Conservation (phyloP, 2,329 filamentous ascomycete species). For the Fusarium siculi region DNA sequence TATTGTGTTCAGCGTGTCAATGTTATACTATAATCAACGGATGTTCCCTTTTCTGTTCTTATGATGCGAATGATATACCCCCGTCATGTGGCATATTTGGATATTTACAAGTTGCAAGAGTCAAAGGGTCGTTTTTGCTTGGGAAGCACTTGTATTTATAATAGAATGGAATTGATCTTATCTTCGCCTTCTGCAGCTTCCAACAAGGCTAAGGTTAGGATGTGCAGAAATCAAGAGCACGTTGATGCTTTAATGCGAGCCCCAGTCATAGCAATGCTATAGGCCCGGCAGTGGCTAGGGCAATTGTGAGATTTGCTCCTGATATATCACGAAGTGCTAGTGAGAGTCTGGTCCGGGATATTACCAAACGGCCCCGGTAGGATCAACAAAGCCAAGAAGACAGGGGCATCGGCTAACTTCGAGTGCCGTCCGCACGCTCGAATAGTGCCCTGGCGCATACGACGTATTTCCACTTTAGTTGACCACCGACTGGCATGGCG, state of each 20-base stretch:
- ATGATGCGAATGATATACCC: conserved; percentile 18
- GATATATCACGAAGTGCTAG: neutral
- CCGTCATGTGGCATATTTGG: neutral
- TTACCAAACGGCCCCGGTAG: neutral
- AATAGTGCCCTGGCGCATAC: neutral
- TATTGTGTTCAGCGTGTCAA: neutral
- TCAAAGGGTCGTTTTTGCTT: neutral
- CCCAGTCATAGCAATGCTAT: neutral
- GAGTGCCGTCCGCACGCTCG: neutral
- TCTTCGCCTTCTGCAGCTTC: neutral
- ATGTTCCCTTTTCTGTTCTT: neutral
- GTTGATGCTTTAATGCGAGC: neutral
- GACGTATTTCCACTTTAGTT: conserved; percentile 10
- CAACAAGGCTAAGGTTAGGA: neutral
- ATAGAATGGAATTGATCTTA: neutral
- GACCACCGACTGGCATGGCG: conserved; percentile 3
- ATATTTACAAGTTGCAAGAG: neutral
- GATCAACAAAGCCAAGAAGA: conserved; percentile 5
- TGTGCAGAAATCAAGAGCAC: neutral
- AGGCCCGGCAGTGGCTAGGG: neutral
- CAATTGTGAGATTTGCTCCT: neutral
- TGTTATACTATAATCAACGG: neutral
- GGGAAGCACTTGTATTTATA: neutral
- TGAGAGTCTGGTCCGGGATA: neutral
- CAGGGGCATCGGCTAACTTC: conserved; percentile 3